Evolutionary conservation across 768 basidiomycete species (phyloP), one percentile per base, ranked within the genome.

Genomic region (Pleurotus tuoliensis): DNA sequence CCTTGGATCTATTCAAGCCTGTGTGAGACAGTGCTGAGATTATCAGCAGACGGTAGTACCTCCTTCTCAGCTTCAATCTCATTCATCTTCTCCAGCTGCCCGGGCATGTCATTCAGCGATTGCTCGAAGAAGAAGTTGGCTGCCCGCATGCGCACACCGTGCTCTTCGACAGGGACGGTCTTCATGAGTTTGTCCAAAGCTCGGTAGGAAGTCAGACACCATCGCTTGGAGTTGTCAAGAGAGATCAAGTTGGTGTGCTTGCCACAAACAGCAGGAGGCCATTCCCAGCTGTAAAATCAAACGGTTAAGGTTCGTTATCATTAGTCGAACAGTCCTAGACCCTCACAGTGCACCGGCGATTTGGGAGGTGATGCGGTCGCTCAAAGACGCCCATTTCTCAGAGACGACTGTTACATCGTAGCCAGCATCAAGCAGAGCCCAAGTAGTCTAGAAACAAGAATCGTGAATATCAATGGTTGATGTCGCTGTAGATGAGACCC

Each of bases 231-330:
- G 41, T 69, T 66, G 9, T 56, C 59, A 9, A 73, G 63, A 6
- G 71, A 74, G 53, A 67, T 65, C 13, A 62, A 56, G 63, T 73
- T 71, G 4, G 71, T 71, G 61, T 74, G 72, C 40, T 68, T 62
- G 41, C 73, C 73, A 56, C 73, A 73, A 18, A 74, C 73, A 1
- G 73, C 73, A 13, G 73, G 72, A 1, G 72, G 72, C 59, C 66
- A 73, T 56, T 74, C 73, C 73, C 73, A 73, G 22, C 69, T 68
- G 15, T 48, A 46, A 15, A 38, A 13, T 30, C 6, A 16, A 13
- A 47, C 22, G 24, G 13, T 24, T 6, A 47, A 15, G 8, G 20
- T 5, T 6, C 6, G 20, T 13, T 16, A 44, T 7, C 9, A 25
- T 25, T 25, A 44, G 15, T 3, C 3, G 1, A n/a, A 25, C 12